Evolutionary conservation across 2,329 filamentous ascomycete genomes (phyloP), one percentile per base, ranked within the genome.

Genomic region (Raffaelea arxii): DNA sequence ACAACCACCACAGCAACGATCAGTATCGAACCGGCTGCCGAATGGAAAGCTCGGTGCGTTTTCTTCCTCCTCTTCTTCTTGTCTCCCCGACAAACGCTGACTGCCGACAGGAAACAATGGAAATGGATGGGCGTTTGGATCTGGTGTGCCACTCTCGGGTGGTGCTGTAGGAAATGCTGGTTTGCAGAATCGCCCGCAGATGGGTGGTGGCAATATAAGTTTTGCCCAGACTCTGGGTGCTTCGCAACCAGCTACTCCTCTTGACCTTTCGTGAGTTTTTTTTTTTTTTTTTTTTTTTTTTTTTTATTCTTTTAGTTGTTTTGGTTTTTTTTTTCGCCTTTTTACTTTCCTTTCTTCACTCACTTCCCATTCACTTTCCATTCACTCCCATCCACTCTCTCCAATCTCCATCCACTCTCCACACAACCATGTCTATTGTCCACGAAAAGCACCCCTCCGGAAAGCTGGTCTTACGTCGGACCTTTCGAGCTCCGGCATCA

Each of bases 221-320:
- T 83, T 83, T 63, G 78, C 79, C 42, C 79, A 83, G 60, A 82
- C 77, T 58, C 66, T 83, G 57, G 74, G 72, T 57, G 76, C 76
- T 51, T 80, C 78, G 48, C 78, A 81, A 62, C 72, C 76, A 55
- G 67, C 74, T 54, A 78, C 78, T 52, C 72, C 78, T 37, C 64
- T 83, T 50, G 80, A 84, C 60, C 67, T 77, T 48, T 80, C 78
- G 79, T 83, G 76, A 65, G 79, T 81, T 54, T 55, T 9, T 23
- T 25, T 32, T 19, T 12, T 37, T 25, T 39, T 30, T 7, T 23
- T 32, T 35, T 32, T 37, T n/a, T 12, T 14, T 23, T 30, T 40
- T 25, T 3, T 16, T 21, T 22, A 2, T 14, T 32, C 24, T 21
- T 27, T 14, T 22, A 4, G 22, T 37, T 14, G 2, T 7, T 25